Evolutionary conservation across 2,329 filamentous ascomycete genomes (phyloP).

Genomic region (Fusarium temperatum): DNA sequence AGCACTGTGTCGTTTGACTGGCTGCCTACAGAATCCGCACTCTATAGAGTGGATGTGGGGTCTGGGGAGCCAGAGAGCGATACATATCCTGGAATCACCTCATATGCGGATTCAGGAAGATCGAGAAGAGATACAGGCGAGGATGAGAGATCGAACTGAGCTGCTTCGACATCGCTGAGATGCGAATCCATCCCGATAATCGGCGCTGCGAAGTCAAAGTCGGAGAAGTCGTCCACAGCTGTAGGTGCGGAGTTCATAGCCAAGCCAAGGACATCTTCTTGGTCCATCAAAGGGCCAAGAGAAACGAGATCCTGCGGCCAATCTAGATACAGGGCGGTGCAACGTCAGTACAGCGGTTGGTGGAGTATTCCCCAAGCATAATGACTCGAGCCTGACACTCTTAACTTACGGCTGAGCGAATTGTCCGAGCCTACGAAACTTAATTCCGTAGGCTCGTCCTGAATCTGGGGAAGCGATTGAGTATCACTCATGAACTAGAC

Average conservation of each 20-base stretch:
- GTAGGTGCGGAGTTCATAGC: not conserved
- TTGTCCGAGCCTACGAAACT: conserved; percentile 29
- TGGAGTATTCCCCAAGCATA: conserved; percentile 15
- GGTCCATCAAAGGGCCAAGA: not conserved
- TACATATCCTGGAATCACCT: not conserved
- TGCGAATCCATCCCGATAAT: not conserved
- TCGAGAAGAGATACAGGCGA: not conserved
- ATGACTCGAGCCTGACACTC: conserved; percentile 22
- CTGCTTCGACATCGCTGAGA: not conserved
- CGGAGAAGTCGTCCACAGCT: not conserved
- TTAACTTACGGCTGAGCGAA: conserved; percentile 22
- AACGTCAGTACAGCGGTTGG: conserved; percentile 6
- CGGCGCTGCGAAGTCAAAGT: not conserved
- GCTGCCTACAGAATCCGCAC: not conserved
- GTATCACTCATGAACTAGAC: conserved; percentile 18
- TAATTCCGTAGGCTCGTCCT: conserved; percentile 26
- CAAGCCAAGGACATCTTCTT: not conserved
- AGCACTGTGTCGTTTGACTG: not conserved
- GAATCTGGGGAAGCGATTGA: not conserved
- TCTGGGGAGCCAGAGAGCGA: conserved; percentile 1
- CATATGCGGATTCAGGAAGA: not conserved
- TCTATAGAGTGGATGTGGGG: conserved; percentile 26
- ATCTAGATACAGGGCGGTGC: conserved; percentile 1
- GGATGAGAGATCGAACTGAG: not conserved
- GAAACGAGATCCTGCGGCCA: not conserved